Conservation (phyloP, 176 grass and related monocot species). For the Oropetium thomaeum region DNA sequence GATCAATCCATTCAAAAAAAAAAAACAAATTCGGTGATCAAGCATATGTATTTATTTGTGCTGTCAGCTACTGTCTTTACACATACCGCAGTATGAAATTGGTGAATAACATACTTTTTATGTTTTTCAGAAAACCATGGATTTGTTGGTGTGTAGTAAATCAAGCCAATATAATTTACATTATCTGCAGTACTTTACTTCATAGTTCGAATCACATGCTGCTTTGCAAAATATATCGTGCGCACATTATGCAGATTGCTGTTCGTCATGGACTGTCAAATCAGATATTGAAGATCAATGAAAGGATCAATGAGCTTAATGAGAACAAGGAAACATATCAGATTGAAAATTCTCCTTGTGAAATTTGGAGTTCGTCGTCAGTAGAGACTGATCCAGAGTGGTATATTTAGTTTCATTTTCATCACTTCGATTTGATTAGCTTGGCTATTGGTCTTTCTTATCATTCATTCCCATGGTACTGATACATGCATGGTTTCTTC, state of each 20-base stretch:
- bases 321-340: conserved; percentile 47
- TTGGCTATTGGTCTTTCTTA: not conserved
- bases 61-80: not conserved
- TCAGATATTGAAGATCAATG: conserved; percentile 48
- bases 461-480: not conserved
- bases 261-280: conserved; percentile 39
- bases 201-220: not conserved
- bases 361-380: conserved; percentile 40
- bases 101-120: not conserved
- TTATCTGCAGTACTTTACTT: not conserved
- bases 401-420: conserved; percentile 21
- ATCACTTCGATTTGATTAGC: not conserved
- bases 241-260: conserved; percentile 23
- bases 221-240: not conserved
- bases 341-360: conserved; percentile 41
- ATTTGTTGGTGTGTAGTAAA: not conserved
- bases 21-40: not conserved
- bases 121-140: not conserved
- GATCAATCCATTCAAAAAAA: no score
- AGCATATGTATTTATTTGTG: not conserved
- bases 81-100: not conserved
- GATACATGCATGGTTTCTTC: not conserved
- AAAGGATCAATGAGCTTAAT: conserved; percentile 45
- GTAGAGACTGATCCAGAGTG: conserved; percentile 32
- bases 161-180: not conserved